Evolutionary conservation across 2,329 filamentous ascomycete genomes (phyloP).

Genomic region (Penicillium sp.): DNA sequence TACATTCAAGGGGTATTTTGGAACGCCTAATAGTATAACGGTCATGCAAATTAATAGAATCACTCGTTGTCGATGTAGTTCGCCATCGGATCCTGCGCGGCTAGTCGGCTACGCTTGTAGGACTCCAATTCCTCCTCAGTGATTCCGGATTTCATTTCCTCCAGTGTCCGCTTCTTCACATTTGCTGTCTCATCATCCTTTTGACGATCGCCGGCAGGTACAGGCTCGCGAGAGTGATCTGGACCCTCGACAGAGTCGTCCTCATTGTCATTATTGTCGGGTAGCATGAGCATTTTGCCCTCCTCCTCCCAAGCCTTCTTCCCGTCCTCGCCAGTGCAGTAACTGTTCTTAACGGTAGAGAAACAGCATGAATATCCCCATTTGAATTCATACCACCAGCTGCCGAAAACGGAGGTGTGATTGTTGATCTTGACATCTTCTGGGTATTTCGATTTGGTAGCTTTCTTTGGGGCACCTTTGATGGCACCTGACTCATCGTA

Average conservation of each 20-base stretch:
- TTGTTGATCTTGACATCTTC: constrained; percentile 90
- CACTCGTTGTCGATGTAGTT: constrained; percentile 63
- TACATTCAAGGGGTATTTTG: constrained; percentile 23
- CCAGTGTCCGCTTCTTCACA: constrained; percentile 71
- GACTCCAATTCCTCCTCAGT: constrained; percentile 84
- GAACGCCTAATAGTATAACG: constrained; percentile 17
- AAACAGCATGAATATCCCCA: constrained; percentile 98
- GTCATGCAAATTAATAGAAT: not conserved
- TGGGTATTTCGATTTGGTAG: constrained; percentile 83
- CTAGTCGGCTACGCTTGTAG: constrained; percentile 73
- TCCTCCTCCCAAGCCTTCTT: constrained; percentile 78
- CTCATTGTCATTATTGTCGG: constrained; percentile 24
- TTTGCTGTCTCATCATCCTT: constrained; percentile 35
- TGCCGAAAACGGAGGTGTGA: constrained; percentile 90
- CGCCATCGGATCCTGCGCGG: constrained; percentile 84
- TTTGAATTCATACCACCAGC: constrained; percentile 93
- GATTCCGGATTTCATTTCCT: constrained; percentile 76
- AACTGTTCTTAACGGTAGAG: constrained; percentile 91
- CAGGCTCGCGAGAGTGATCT: constrained; percentile 21
- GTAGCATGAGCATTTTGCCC: constrained; percentile 59
- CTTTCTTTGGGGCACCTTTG: constrained; percentile 78
- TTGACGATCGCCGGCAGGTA: constrained; percentile 30
- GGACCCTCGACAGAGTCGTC: constrained; percentile 17
- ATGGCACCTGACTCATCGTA: constrained; percentile 89
- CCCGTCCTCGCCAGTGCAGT: constrained; percentile 91